Conservation (phyloP, 1,139 yeast species). For the Sugiyamaella xylanicola region DNA sequence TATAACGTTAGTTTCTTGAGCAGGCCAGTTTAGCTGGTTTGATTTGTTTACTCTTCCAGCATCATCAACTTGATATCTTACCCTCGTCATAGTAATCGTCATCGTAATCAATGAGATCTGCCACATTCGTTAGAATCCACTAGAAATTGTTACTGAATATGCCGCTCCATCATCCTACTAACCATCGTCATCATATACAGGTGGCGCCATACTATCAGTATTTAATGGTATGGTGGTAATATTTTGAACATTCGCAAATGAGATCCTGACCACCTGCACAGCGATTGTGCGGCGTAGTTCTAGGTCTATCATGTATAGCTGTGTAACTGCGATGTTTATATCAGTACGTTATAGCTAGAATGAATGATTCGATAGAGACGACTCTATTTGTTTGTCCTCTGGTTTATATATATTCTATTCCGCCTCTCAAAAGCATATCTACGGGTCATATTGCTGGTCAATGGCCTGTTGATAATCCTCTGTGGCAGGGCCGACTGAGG, state of each 20-base stretch:
- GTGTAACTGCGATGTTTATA: background rate
- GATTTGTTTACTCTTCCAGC: background rate
- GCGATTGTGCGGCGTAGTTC: background rate
- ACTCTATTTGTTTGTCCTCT: slow-evolving; percentile 28
- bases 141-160: background rate
- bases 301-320: background rate
- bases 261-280: no score
- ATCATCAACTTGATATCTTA: no score
- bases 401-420: slow-evolving; percentile 39
- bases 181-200: slow-evolving; percentile 28
- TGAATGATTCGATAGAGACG: slow-evolving; percentile 21
- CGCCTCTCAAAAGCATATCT: slow-evolving; percentile 38
- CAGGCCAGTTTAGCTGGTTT: background rate
- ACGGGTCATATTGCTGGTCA: slow-evolving; percentile 39
- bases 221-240: no score
- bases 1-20: slow-evolving; percentile 10
- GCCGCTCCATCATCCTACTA: slow-evolving; percentile 7
- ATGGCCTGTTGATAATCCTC: slow-evolving; percentile 43
- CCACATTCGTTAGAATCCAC: slow-evolving; percentile 6
- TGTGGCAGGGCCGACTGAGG: slow-evolving; percentile 45
- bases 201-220: no score
- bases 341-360: background rate
- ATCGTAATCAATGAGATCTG: slow-evolving; percentile 29
- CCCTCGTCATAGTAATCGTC: slow-evolving; percentile 24
- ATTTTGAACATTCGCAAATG: no score